Base-by-base conservation (phyloP, 1,284 basidiomycete species). In the Schizopora paradoxa region DNA sequence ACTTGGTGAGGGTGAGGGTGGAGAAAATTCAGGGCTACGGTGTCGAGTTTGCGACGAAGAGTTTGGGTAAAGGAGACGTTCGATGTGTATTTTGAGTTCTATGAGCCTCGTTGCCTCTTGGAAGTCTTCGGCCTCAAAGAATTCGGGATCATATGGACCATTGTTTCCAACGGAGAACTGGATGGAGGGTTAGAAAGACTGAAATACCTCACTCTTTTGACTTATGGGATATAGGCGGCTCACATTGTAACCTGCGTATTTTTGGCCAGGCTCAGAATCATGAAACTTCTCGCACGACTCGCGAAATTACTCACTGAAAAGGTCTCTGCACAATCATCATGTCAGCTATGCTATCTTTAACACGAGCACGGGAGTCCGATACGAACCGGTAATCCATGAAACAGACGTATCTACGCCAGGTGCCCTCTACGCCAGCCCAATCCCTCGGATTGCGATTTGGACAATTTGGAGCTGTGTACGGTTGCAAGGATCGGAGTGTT, bases 301-400 rank as follows among this genome's bases (percentile, higher is more conserved):
- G 19, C n/a, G 28, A 22, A 29, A 22, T 36, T 8, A 65, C 75
- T 56, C 54, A 78, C 77, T 66, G 51, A 73, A 75, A n/a, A 82
- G 58, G 59, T 80, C 78, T 25, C 78, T 79, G 51, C 21, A 49
- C 10, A n/a, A 5, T 45, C 25, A 28, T n/a, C 10, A 22, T 16
- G 3, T 41, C 22, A 31, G 23, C 26, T 34, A 22, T 19, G 4
- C n/a, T n/a, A n/a, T n/a, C n/a, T n/a, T n/a, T 25, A 18, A 41
- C n/a, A 16, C 10, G 35, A 52, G 46, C 18, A 43, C 49, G 14
- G n/a, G 6, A 29, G 42, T 6, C 27, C 26, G 6, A 19, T 34
- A 16, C 73, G 36, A 52, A 82, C 82, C 79, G 71, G 61, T 84
- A 82, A 62, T 86, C 83, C 79, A 85, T 80, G 54, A 83, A 86